phyloP scores from a whole-genome alignment of 225 moss, liverwort and hornwort species.

The Pseudisothecium myosuroides region DNA sequence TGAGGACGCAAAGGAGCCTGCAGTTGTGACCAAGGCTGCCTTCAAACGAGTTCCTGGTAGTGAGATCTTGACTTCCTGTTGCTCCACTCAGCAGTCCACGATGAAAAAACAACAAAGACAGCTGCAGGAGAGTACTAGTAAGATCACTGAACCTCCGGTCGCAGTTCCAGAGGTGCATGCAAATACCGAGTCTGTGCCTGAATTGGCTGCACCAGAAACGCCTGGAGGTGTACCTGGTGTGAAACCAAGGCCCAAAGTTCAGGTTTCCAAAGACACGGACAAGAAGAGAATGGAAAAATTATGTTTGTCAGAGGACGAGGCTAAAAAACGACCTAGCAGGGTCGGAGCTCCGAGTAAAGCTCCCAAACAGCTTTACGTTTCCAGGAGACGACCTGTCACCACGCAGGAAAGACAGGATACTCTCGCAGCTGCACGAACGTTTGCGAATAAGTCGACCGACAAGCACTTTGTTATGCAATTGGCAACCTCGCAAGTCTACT shows the following conservation, averaged over 20 bases:
- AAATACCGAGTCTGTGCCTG: not conserved
- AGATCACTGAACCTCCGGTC: not conserved
- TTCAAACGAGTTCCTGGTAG: not conserved
- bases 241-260: not conserved
- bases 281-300: not conserved
- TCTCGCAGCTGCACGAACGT: not conserved
- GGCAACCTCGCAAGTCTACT: slow-evolving; percentile 2
- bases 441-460: not conserved
- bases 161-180: not conserved
- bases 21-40: not conserved
- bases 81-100: not conserved
- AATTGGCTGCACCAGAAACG: not conserved
- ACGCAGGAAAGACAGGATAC: not conserved
- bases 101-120: not conserved
- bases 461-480: slow-evolving; percentile 12
- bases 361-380: not conserved
- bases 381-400: slow-evolving; percentile 21
- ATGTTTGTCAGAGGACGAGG: not conserved
- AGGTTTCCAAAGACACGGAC: not conserved
- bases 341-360: not conserved
- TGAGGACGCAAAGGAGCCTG: not conserved
- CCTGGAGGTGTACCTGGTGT: not conserved
- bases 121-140: not conserved
- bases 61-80: not conserved
- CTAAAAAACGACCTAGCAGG: not conserved